Base-by-base conservation (phyloP, 2,329 filamentous ascomycete genomes). In the Aspergillus sclerotialis region DNA sequence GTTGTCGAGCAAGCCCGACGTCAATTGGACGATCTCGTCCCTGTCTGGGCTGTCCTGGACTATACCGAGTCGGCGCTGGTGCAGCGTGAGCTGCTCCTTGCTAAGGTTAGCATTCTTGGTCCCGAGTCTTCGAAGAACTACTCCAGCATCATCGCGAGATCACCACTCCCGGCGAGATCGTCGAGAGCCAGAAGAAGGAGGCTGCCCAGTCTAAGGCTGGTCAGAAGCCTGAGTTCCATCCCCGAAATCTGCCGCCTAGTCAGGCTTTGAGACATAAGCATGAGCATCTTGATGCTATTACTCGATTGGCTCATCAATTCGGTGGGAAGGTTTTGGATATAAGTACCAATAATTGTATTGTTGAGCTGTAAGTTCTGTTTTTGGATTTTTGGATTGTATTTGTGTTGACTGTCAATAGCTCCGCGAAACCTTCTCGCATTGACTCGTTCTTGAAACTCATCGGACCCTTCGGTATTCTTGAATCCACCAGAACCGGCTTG, bases 381-480 rank as follows among this genome's bases (percentile, higher is more conserved):
- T 18, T 28, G 2, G 25, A 10, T 14, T 30, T 24, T 11, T 30
- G 7, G 14, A 26, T 32, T 37, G 26, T 34, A 25, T 37, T 8
- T 42, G 21, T 28, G 14, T n/a, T n/a, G 29, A 32, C 33, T 36
- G 35, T 28, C 14, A 28, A 40, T 49, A 88, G 83, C 6, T 94
- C 88, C 35, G 92, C 92, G 40, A 98, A 98, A 67, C 89, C 87
- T 23, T 78, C 73, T 42, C 82, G 92, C 65, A 94, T 98, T 57
- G 88, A 98, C 66, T 94, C 88, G 2, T 98, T 95, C 72, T 82
- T 98, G 68, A 98, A 96, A 70, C 76, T 98, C 43, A 81, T 98
- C 55, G 75, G 79, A 37, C 90, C 90, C 9, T 98, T 96, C 60
- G 92, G 92, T 56, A 94, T 98, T 50, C 75, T 98, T 33, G 92